Evolutionary conservation across 2,329 filamentous ascomycete species (phyloP).

Genomic region (Aspergillus sp.): DNA sequence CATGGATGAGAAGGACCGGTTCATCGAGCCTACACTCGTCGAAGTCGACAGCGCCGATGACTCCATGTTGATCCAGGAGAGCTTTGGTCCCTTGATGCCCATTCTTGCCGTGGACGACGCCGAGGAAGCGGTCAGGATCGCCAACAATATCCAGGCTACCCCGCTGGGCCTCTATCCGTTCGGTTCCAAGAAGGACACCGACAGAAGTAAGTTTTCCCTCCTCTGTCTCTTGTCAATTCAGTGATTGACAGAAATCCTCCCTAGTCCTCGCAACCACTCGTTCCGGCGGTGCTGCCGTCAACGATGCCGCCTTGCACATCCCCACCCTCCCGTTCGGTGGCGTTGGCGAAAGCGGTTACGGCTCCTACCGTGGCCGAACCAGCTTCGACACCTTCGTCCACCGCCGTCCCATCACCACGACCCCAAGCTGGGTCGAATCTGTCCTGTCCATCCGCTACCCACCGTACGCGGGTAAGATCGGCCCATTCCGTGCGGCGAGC

Average conservation of each 20-base stretch:
- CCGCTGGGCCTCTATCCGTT: slow-evolving; percentile 81
- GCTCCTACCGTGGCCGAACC: slow-evolving; percentile 69
- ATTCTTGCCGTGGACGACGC: slow-evolving; percentile 69
- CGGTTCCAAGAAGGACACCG: slow-evolving; percentile 68
- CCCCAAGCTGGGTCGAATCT: slow-evolving; percentile 53
- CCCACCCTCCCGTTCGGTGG: slow-evolving; percentile 72
- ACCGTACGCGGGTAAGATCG: slow-evolving; percentile 50
- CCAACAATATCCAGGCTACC: slow-evolving; percentile 72
- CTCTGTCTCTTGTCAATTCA: neutral
- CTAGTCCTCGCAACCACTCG: slow-evolving; percentile 54
- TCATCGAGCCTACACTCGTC: slow-evolving; percentile 91
- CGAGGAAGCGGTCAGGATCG: slow-evolving; percentile 76
- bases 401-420: slow-evolving; percentile 50
- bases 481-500: slow-evolving; percentile 44
- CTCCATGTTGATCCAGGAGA: slow-evolving; percentile 71
- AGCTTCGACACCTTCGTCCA: slow-evolving; percentile 57
- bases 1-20: slow-evolving; percentile 69
- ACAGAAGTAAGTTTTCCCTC: slow-evolving; percentile 50
- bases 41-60: slow-evolving; percentile 67
- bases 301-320: slow-evolving; percentile 61
- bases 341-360: slow-evolving; percentile 69
- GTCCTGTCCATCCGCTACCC: slow-evolving; percentile 53
- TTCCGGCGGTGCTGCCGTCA: slow-evolving; percentile 57
- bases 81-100: slow-evolving; percentile 86
- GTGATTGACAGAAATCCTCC: neutral